These are phyloP conservation scores for Pseudogymnoascus sp. DNA, from an alignment of 2,329 filamentous ascomycete species.

Conservation along the genomic window DNA sequence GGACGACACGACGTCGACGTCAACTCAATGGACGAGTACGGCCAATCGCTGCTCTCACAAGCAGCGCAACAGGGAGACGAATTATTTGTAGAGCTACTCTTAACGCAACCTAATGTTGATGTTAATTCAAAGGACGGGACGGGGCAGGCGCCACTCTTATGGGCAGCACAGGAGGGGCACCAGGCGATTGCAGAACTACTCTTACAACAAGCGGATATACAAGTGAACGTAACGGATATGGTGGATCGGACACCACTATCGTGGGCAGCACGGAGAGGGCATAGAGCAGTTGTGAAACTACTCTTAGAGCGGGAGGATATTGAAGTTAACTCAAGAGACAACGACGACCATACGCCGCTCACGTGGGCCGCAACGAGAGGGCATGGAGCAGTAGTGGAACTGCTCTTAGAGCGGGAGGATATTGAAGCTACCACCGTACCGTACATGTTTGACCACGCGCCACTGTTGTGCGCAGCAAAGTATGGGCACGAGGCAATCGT, in stretches of 20 bases:
- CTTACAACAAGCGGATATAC: neutral
- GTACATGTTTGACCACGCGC: too few species aligned
- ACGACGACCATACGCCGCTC: conserved; percentile 13
- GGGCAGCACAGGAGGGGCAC: too few species aligned
- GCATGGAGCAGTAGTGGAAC: neutral
- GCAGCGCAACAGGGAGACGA: neutral
- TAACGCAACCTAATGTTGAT: neutral
- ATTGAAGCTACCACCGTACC: neutral
- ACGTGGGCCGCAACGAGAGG: conserved; percentile 11
- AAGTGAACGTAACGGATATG: neutral
- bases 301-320: too few species aligned
- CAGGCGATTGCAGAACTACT: too few species aligned
- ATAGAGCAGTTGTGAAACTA: too few species aligned
- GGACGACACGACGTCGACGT: neutral
- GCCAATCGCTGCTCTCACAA: neutral
- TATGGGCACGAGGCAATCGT: too few species aligned
- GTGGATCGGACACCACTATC: too few species aligned
- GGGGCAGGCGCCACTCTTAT: too few species aligned
- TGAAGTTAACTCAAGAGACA: too few species aligned
- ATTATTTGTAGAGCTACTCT: neutral
- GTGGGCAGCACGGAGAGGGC: too few species aligned
- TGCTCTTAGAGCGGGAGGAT: neutral
- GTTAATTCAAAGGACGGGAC: neutral
- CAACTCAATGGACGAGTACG: neutral
- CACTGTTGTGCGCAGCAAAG: too few species aligned